Base-by-base conservation (phyloP, 495 filamentous ascomycete genomes). In the Endocarpon pusillum region DNA sequence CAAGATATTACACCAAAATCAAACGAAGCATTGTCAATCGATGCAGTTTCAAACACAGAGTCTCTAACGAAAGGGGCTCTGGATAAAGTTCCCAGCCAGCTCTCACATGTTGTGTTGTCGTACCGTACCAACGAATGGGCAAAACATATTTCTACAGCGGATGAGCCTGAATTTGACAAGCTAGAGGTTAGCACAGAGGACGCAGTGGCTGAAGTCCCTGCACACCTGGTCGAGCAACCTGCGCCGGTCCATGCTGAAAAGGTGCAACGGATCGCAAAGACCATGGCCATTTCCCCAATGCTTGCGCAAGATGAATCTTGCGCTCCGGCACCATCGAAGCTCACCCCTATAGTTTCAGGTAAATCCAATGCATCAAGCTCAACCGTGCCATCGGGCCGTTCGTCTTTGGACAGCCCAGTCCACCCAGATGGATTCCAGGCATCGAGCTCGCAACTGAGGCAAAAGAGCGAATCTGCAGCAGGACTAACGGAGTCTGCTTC, bases 91-190 rank as follows among this genome's bases (percentile, higher is more conserved):
- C 57, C 60, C 8, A 48, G 48, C 14, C 58, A 57, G 25, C 54
- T 54, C 19, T 86, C 86, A 1, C 75, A 64, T 34, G 62, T 93
- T 8, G 73, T 83, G 1, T 61, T 79, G 46, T 79, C 75, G 0
- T 94, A 89, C 44, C 71, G 87, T 30, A 94, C 85, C 3, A 92
- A 93, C 43, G 86, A 96, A 57, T 96, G 87, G 87, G 84, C 86
- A 1, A 94, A 94, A 46, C 83, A 94, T 53, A 57, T 92, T 14
- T 69, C 73, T 19, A 55, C 64, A 26, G 87, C 87, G 3, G 87
- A 94, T 12, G 57, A 53, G 3, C 85, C 83, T 17, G 74, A 80
- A n/a, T 44, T 71, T 3, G 80, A 87, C 10, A 61, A 66, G 1
- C 49, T 80, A 7, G 53, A 64, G 19, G 29, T 60, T 4, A 48